phyloP scores from a whole-genome alignment of 768 basidiomycete genomes.

The Mycena leptocephala region DNA sequence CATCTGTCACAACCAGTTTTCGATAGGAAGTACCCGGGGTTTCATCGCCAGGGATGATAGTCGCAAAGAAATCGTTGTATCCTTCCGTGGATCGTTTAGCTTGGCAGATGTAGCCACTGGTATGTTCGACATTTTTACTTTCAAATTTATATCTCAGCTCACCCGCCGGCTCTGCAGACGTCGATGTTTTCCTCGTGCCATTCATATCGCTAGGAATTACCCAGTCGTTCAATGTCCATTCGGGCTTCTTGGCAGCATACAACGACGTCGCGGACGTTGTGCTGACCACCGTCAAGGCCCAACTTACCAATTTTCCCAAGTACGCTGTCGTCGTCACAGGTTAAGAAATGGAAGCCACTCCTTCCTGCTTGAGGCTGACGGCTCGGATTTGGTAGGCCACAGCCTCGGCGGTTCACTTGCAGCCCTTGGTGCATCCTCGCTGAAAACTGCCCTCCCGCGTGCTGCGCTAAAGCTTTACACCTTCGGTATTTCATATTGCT shows the following conservation, averaged over 20 bases:
- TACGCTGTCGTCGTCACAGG: conserved; percentile 10
- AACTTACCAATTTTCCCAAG: background rate
- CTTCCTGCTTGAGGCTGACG: background rate
- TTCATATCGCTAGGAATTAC: conserved; percentile 48
- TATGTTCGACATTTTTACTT: too few species aligned
- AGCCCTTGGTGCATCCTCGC: background rate
- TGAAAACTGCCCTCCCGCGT: background rate
- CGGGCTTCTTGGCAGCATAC: conserved; percentile 20
- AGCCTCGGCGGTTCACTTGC: background rate
- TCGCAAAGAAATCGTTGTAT: conserved; percentile 56
- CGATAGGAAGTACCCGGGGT: conserved; percentile 49
- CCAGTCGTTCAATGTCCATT: conserved; percentile 10
- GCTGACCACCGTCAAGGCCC: background rate
- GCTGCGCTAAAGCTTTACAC: background rate
- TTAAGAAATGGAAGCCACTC: background rate
- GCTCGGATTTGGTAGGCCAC: background rate
- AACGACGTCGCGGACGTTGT: conserved; percentile 16
- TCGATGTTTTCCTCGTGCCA: conserved; percentile 47
- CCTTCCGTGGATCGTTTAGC: conserved; percentile 53
- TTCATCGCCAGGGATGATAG: conserved; percentile 55
- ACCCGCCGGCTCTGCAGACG: too few species aligned
- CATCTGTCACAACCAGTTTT: background rate
- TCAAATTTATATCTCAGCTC: too few species aligned
- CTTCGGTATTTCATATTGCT: background rate
- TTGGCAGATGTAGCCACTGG: conserved; percentile 51